Evolutionary conservation across 371 early-diverging fungal genomes (phyloP).

Genomic region (Nematocida major): DNA sequence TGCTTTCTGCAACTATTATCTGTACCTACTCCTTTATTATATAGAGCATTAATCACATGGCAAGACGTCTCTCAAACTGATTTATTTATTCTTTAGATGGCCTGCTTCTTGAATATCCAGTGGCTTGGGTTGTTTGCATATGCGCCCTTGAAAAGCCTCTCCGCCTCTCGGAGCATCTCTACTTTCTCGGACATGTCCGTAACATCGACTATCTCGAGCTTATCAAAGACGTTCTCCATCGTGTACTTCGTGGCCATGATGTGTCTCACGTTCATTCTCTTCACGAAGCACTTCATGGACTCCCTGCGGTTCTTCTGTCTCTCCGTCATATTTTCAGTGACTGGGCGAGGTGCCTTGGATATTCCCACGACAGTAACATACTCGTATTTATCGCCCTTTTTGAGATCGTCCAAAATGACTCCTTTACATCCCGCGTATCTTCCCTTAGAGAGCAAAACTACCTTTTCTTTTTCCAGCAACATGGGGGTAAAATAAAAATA

Average conservation of each 20-base stretch:
- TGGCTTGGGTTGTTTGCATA: constrained; percentile 47
- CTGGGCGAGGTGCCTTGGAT: constrained; percentile 53
- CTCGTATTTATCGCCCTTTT: constrained; percentile 10
- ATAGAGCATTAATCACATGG: background rate
- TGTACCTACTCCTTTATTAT: background rate
- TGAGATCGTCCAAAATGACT: constrained; percentile 54
- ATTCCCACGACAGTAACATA: constrained; percentile 58
- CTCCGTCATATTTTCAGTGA: constrained; percentile 57
- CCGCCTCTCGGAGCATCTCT: constrained; percentile 40
- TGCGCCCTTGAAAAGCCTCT: constrained; percentile 53
- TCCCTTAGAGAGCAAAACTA: constrained; percentile 53
- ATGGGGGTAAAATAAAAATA: constrained; percentile 6
- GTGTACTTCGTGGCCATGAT: constrained; percentile 61
- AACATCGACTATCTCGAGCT: constrained; percentile 24
- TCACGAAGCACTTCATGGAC: constrained; percentile 56
- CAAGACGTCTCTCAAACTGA: background rate
- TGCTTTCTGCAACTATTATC: background rate
- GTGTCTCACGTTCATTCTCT: constrained; percentile 61
- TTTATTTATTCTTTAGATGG: constrained; percentile 51
- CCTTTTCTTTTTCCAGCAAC: constrained; percentile 43
- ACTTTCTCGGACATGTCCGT: constrained; percentile 45
- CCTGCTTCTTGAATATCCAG: constrained; percentile 60
- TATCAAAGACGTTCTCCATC: constrained; percentile 55
- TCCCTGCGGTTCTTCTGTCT: constrained; percentile 53
- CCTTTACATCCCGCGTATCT: constrained; percentile 63